These are phyloP conservation scores for Simplicillium aogashimaense DNA, from an alignment of 2,329 filamentous ascomycete genomes.

Conservation along the genomic window DNA sequence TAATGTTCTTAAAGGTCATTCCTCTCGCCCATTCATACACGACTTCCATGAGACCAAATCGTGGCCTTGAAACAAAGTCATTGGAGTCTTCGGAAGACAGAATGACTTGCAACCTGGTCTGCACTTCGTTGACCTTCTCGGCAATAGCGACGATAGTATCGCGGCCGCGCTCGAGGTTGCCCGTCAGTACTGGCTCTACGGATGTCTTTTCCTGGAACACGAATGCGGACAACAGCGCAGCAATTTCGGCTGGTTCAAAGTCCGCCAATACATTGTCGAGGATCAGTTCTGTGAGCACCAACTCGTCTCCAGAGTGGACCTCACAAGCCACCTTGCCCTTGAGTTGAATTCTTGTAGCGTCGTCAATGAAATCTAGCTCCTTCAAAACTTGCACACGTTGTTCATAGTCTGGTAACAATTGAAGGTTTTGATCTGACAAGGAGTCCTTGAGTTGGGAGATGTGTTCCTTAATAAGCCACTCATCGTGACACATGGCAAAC, in stretches of 20 bases:
- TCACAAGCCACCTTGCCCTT: slow-evolving; percentile 99
- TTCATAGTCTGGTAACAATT: slow-evolving; percentile 91
- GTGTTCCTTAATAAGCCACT: slow-evolving; percentile 93
- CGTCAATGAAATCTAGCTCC: slow-evolving; percentile 87
- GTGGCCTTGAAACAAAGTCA: slow-evolving; percentile 77
- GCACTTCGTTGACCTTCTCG: slow-evolving; percentile 84
- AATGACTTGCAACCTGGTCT: slow-evolving; percentile 87
- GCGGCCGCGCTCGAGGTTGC: slow-evolving; percentile 71
- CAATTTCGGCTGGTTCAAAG: slow-evolving; percentile 94
- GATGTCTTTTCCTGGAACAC: slow-evolving; percentile 98
- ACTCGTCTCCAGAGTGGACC: slow-evolving; percentile 92
- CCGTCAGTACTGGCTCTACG: slow-evolving; percentile 67
- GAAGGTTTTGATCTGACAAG: slow-evolving; percentile 93
- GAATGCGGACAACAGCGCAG: slow-evolving; percentile 84
- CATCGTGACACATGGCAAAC: slow-evolving; percentile 93
- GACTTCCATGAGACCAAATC: slow-evolving; percentile 92
- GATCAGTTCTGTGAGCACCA: slow-evolving; percentile 91
- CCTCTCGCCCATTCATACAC: slow-evolving; percentile 98
- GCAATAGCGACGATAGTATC: slow-evolving; percentile 82
- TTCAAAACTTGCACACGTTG: slow-evolving; percentile 87
- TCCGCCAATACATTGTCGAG: slow-evolving; percentile 94
- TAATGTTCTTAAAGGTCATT: slow-evolving; percentile 98
- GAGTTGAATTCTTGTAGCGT: slow-evolving; percentile 75
- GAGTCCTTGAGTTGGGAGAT: slow-evolving; percentile 79
- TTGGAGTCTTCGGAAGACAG: slow-evolving; percentile 82